Conservation (phyloP, 805 yeast genomes). For the Kluyveromyces nonfermentans region DNA sequence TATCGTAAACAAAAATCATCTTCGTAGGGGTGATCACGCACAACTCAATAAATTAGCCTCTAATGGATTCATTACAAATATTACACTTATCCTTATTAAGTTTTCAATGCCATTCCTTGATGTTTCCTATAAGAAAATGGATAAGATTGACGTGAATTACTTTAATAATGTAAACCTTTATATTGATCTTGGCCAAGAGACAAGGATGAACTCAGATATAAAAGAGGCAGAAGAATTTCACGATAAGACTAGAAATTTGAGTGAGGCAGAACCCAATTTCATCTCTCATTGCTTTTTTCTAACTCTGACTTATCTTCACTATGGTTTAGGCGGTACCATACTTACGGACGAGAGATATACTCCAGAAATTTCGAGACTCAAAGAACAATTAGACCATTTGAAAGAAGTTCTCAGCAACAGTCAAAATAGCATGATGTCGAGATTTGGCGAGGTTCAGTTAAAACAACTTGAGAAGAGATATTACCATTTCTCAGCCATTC, state of each 20-base stretch:
- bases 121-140: slow-evolving; percentile 53
- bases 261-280: slow-evolving; percentile 47
- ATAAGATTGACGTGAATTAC: slow-evolving; percentile 67
- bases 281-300: slow-evolving; percentile 86
- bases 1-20: slow-evolving; percentile 72
- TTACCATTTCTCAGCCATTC: slow-evolving; percentile 33
- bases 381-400: slow-evolving; percentile 32
- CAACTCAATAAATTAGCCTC: slow-evolving; percentile 56
- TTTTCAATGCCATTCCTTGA: slow-evolving; percentile 82
- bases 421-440: slow-evolving; percentile 20
- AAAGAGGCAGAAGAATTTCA: slow-evolving; percentile 58
- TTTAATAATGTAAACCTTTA: slow-evolving; percentile 43
- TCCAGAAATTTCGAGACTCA: slow-evolving; percentile 40
- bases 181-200: slow-evolving; percentile 67
- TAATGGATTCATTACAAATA: slow-evolving; percentile 76
- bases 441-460: slow-evolving; percentile 34
- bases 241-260: slow-evolving; percentile 31
- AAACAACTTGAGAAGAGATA: slow-evolving; percentile 40
- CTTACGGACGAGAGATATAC: slow-evolving; percentile 47
- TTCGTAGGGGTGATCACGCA: slow-evolving; percentile 80
- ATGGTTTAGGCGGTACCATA: slow-evolving; percentile 77
- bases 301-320: slow-evolving; percentile 70
- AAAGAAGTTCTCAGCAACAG: slow-evolving; percentile 13
- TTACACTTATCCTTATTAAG: slow-evolving; percentile 54
- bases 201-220: slow-evolving; percentile 69